Percentiles rank a stretch among this genome's conserved stretches.
Evolutionary conservation across 2,329 filamentous ascomycete species (phyloP).

Genomic region (Aureobasidium sp.): DNA sequence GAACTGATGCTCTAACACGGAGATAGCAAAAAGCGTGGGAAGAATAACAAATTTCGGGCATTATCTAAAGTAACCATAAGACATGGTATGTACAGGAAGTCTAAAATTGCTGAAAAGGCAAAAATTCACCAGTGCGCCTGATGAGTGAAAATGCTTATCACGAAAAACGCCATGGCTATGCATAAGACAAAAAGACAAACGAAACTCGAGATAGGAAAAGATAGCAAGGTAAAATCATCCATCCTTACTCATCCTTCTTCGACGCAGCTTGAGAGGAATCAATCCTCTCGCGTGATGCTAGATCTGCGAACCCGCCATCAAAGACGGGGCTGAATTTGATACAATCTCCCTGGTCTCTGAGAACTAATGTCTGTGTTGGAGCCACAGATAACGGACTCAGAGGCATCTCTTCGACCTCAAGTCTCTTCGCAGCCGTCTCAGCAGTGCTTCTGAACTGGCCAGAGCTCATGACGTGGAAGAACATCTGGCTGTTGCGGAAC

Average conservation of each 20-base stretch:
- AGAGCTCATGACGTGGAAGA: slow-evolving; percentile 7
- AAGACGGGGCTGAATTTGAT: neutral
- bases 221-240: neutral
- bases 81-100: neutral
- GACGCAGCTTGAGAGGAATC: neutral
- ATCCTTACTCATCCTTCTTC: neutral
- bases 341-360: neutral
- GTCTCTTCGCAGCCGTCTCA: neutral
- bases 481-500: neutral
- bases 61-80: neutral
- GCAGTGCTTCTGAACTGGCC: slow-evolving; percentile 2
- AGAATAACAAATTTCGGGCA: neutral
- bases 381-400: neutral
- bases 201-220: neutral
- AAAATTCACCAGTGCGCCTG: neutral
- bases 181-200: neutral
- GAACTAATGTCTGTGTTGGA: neutral
- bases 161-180: neutral
- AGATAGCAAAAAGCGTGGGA: too few species aligned
- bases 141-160: neutral
- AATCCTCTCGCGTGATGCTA: neutral
- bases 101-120: neutral
- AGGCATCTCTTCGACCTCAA: neutral
- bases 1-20: neutral
- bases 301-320: neutral